Conservation (phyloP, 2,329 filamentous ascomycete genomes). For the Arthrobotrys conoides region DNA sequence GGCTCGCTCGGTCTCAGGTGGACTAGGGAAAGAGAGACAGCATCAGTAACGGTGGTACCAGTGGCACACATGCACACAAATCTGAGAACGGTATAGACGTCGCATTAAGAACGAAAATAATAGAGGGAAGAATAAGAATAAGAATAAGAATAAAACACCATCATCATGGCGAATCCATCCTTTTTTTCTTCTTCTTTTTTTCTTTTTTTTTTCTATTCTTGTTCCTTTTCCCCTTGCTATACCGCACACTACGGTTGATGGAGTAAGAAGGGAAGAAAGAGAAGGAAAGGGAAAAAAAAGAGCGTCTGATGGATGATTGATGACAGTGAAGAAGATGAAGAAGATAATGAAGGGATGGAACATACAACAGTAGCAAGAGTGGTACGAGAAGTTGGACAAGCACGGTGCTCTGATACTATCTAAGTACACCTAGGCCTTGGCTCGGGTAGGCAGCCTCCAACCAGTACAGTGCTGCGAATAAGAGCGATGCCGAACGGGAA, state of each 20-base stretch:
- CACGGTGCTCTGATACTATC: conserved; percentile 13
- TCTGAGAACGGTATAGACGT: neutral
- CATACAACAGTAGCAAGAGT: conserved; percentile 3
- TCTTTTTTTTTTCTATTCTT: neutral
- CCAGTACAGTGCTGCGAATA: neutral
- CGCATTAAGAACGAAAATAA: conserved; percentile 3
- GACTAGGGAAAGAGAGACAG: conserved; percentile 39
- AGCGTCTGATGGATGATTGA: neutral
- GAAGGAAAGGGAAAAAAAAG: neutral
- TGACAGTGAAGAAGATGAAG: neutral
- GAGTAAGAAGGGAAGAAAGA: neutral
- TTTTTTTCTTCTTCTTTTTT: neutral
- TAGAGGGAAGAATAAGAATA: neutral
- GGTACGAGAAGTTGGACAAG: conserved; percentile 20
- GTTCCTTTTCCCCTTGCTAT: neutral
- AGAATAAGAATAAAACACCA: neutral
- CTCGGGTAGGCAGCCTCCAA: conserved; percentile 12
- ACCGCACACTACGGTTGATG: neutral
- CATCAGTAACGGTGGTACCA: conserved; percentile 42
- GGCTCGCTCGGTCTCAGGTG: conserved; percentile 33
- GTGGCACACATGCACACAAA: conserved; percentile 22
- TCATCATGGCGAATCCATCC: neutral
- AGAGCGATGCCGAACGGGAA: conserved; percentile 2
- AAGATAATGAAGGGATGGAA: conserved; percentile 13
- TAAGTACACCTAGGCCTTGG: conserved; percentile 9